phyloP scores from a whole-genome alignment of 2,329 filamentous ascomycete species.

The Triangularia setosa region DNA sequence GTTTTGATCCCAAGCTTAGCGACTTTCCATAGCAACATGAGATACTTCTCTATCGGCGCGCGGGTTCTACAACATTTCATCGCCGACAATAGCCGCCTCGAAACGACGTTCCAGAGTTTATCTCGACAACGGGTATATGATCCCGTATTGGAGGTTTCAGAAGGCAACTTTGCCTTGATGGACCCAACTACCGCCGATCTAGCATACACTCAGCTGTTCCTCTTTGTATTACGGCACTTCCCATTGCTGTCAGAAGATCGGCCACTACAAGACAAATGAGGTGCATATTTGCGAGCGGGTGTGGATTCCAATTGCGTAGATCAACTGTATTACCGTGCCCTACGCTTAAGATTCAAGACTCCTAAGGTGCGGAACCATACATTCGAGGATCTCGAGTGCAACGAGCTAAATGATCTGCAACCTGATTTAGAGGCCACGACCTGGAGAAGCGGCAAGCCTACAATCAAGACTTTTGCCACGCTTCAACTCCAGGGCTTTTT shows the following conservation, averaged over 20 bases:
- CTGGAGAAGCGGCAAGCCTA: no score
- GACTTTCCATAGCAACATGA: not conserved
- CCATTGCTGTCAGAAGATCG: not conserved
- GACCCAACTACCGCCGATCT: not conserved
- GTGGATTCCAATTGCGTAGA: not conserved
- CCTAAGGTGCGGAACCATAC: not conserved
- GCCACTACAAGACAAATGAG: not conserved
- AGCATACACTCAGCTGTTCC: not conserved
- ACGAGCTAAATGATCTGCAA: not conserved
- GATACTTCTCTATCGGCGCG: not conserved
- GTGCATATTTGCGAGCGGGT: not conserved
- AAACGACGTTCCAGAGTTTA: not conserved
- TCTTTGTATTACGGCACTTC: not conserved
- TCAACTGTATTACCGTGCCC: not conserved
- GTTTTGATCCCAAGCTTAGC: not conserved
- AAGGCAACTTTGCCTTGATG: not conserved
- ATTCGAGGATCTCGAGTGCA: not conserved
- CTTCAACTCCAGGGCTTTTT: no score
- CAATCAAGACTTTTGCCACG: no score
- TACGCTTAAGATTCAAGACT: not conserved
- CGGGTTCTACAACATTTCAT: not conserved
- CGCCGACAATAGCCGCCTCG: not conserved
- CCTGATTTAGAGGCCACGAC: not conserved
- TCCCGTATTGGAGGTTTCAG: not conserved
- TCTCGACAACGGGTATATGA: not conserved